Evolutionary conservation across 2,329 filamentous ascomycete genomes (phyloP).

Genomic region (Pseudogymnoascus sp.): DNA sequence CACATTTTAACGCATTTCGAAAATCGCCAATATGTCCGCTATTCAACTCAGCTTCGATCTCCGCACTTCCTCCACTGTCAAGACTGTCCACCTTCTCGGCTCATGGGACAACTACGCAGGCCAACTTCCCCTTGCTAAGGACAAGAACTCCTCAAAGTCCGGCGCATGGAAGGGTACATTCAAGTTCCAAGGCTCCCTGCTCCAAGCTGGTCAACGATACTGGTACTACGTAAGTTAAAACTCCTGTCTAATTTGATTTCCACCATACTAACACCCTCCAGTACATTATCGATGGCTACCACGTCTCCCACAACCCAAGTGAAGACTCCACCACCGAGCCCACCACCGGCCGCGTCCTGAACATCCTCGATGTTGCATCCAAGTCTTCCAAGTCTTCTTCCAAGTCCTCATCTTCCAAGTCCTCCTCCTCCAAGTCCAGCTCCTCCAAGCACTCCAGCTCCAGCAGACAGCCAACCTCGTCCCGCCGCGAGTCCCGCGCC

Average conservation of each 20-base stretch:
- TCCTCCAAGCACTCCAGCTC: conserved; percentile 37
- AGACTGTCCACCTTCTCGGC: conserved; percentile 93
- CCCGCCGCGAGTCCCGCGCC: conserved; percentile 31
- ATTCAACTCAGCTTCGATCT: conserved; percentile 94
- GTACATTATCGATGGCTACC: conserved; percentile 99
- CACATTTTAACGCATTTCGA: conserved; percentile 24
- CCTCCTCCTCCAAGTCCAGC: conserved; percentile 34
- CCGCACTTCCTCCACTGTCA: conserved; percentile 91
- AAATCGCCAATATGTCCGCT: conserved; percentile 60
- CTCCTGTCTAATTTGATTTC: background rate
- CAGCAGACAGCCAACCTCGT: conserved; percentile 37
- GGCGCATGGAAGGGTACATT: conserved; percentile 95
- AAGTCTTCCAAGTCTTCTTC: conserved; percentile 38
- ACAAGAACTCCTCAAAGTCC: conserved; percentile 72
- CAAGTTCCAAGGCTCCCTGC: conserved; percentile 80
- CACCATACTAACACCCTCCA: conserved; percentile 13
- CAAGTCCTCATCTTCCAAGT: conserved; percentile 32
- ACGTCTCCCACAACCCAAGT: conserved; percentile 92
- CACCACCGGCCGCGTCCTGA: conserved; percentile 92
- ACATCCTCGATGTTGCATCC: conserved; percentile 85
- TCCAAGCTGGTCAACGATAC: conserved; percentile 86
- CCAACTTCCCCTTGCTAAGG: conserved; percentile 89
- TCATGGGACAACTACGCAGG: conserved; percentile 97
- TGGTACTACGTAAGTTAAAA: conserved; percentile 76
- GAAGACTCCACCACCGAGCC: conserved; percentile 85